These are phyloP conservation scores for Penicillium sp. DNA, from an alignment of 2,329 filamentous ascomycete genomes.

Conservation along the genomic window DNA sequence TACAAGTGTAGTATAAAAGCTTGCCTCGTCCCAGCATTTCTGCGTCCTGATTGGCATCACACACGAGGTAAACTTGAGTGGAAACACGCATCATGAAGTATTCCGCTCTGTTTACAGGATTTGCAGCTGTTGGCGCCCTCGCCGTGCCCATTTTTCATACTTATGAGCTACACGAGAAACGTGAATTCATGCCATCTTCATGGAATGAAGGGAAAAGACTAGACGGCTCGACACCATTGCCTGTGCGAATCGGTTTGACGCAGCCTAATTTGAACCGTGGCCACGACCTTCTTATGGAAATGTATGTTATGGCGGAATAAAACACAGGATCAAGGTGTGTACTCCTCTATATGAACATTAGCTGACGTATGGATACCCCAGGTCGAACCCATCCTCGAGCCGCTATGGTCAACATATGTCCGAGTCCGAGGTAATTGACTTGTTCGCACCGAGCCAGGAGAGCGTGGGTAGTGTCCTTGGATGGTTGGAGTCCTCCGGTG, in stretches of 20 bases:
- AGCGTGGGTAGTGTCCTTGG: slow-evolving; percentile 28
- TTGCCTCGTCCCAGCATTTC: background rate
- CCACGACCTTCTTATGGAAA: slow-evolving; percentile 32
- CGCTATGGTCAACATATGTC: slow-evolving; percentile 37
- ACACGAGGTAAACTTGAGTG: slow-evolving; percentile 2
- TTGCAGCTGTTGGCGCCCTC: slow-evolving; percentile 14
- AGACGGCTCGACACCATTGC: slow-evolving; percentile 19
- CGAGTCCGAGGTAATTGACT: slow-evolving; percentile 31
- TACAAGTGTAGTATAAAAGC: slow-evolving; percentile 2
- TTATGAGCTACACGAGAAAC: slow-evolving; percentile 33
- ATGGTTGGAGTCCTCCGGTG: slow-evolving; percentile 30
- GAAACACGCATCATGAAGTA: slow-evolving; percentile 21
- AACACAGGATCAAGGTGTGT: background rate
- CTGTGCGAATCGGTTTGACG: slow-evolving; percentile 27
- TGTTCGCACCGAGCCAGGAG: slow-evolving; percentile 36
- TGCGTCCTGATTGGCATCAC: background rate
- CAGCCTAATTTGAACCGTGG: slow-evolving; percentile 29
- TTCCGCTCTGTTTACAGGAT: slow-evolving; percentile 23
- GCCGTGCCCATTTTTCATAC: slow-evolving; percentile 23
- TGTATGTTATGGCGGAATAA: slow-evolving; percentile 21
- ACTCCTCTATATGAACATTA: background rate
- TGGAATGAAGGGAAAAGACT: slow-evolving; percentile 29
- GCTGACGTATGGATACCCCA: slow-evolving; percentile 8
- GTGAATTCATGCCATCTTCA: slow-evolving; percentile 24
- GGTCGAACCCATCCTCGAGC: slow-evolving; percentile 37